Evolutionary conservation across 768 basidiomycete species (phyloP), one percentile per base, ranked within the genome.

Genomic region (Naganishia onofrii): DNA sequence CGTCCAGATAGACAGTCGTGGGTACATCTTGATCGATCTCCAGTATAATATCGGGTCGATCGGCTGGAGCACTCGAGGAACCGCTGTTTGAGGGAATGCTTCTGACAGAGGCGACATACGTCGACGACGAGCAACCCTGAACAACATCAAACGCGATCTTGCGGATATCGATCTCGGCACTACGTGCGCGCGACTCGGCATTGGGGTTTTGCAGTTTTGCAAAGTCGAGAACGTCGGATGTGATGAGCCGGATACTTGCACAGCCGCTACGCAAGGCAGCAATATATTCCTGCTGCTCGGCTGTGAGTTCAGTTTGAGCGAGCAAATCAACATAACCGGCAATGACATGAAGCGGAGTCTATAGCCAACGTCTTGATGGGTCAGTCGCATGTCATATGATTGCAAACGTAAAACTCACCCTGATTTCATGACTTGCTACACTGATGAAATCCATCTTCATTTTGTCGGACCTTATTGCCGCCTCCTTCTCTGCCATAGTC

Each of bases 361-460:
- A 29, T 12, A 28, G n/a, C 12, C 42, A 10, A 17, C 34, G 53
- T n/a, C n/a, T n/a, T n/a, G 12, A 32, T 8, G 38, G 0, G 26
- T 34, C 6, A 51, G 29, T 23, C 28, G 15, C 10, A 31, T 12
- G n/a, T 3, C 1, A 46, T 17, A 4, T 28, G 21, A 28, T 1
- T 29, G 38, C 55, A 5, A 23, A 23, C 21, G n/a, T 0, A 46
- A 17, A 29, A 68, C 67, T 60, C 28, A 68, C 67, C 34, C 67
- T 68, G 29, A 68, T 68, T 42, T 68, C 67, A 44, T 68, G 67
- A 56, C 55, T 57, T 26, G 67, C 67, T 5, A 68, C 67, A 52
- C 55, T 57, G 42, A 68, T 68, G 46, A 68, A 68, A 21, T 68
- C 67, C 55, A 57, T 68, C 67, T 68, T 68, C 56, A 57, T 42